Conservation (phyloP, 768 basidiomycete genomes). For the Baorangia bicolor region DNA sequence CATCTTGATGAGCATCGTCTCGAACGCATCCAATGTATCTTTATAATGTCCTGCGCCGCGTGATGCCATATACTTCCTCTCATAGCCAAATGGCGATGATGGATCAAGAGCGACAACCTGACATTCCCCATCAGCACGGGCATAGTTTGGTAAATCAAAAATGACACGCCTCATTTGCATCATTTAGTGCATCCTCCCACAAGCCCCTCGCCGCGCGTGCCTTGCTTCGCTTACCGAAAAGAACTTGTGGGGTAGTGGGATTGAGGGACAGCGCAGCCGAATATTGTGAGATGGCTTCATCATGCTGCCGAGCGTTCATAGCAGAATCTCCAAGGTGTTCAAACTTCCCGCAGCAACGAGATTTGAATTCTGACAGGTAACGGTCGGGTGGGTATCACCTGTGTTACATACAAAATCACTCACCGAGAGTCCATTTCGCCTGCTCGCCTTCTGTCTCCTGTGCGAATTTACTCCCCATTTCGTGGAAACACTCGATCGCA, state of each 20-base stretch:
- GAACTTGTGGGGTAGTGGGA: neutral
- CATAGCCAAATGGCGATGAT: too few relatives aligned
- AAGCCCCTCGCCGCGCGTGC: too few relatives aligned
- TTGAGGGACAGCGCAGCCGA: neutral
- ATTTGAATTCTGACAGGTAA: too few relatives aligned
- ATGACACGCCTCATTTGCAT: too few relatives aligned
- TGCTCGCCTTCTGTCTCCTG: too few relatives aligned
- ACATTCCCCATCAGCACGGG: neutral
- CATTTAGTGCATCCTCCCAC: too few relatives aligned
- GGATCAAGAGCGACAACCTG: too few relatives aligned
- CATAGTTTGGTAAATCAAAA: neutral
- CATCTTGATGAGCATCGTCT: too few relatives aligned
- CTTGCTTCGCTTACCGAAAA: neutral
- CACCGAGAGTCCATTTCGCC: neutral
- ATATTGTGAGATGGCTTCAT: too few relatives aligned
- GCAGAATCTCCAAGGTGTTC: neutral
- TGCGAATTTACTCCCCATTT: too few relatives aligned
- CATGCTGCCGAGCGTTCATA: too few relatives aligned
- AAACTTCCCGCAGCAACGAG: neutral
- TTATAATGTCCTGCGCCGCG: neutral
- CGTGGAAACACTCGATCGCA: too few relatives aligned
- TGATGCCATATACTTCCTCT: neutral
- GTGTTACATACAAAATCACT: neutral
- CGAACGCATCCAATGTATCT: neutral
- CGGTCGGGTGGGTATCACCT: neutral